phyloP scores from a whole-genome alignment of 2,329 filamentous ascomycete genomes.

The Fusarium anguioides region DNA sequence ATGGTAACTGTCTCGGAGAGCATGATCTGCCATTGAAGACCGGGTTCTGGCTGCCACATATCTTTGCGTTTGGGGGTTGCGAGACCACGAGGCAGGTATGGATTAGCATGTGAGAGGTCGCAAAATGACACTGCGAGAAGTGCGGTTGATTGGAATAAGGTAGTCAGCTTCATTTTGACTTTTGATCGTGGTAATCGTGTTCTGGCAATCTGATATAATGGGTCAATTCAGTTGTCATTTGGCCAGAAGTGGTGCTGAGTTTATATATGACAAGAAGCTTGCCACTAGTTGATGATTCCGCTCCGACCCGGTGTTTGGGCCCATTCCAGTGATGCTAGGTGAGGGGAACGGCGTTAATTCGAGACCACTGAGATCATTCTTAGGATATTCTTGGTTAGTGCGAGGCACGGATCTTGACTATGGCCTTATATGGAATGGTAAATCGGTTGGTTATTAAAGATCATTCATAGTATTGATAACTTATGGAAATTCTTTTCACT shows the following conservation, averaged over 20 bases:
- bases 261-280: neutral
- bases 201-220: no score
- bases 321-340: neutral
- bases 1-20: conserved; percentile 57
- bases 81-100: neutral
- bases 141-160: neutral
- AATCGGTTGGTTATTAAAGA: no score
- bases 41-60: conserved; percentile 63
- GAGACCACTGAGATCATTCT: neutral
- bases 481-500: no score
- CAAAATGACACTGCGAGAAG: neutral
- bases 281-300: neutral
- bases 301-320: neutral
- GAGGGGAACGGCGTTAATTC: neutral
- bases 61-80: neutral
- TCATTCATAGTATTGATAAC: no score
- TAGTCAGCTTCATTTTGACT: neutral
- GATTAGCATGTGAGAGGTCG: fast-evolving
- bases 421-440: no score
- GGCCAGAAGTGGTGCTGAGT: neutral
- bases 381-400: neutral
- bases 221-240: no score
- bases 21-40: conserved; percentile 70
- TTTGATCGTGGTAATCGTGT: neutral
- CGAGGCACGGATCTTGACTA: fast-evolving